These are phyloP conservation scores for Ilex asprella DNA, from an alignment of 257 asterid species.

Conservation along the genomic window DNA sequence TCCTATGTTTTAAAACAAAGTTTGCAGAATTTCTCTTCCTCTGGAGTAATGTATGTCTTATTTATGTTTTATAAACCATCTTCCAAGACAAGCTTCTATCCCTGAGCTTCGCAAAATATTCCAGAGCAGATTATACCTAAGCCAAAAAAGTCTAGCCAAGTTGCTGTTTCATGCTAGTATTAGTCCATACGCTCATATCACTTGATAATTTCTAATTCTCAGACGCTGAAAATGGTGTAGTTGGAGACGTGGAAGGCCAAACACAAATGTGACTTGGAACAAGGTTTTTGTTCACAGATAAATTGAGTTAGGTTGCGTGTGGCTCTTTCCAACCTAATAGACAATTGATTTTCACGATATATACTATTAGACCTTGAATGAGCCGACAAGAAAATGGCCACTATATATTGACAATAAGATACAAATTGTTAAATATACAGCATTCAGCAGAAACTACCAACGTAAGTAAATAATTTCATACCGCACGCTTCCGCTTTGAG, in stretches of 20 bases:
- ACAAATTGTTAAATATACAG: constrained; percentile 35
- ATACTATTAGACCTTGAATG: constrained; percentile 24
- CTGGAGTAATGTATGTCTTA: no score
- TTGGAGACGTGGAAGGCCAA: neutral
- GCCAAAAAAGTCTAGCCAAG: no score
- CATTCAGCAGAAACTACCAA: constrained; percentile 28
- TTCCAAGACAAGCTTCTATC: no score
- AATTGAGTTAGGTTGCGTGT: neutral
- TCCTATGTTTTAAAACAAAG: no score
- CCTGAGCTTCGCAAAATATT: no score
- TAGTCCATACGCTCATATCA: no score
- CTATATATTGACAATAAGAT: constrained; percentile 31
- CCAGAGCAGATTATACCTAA: no score
- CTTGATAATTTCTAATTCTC: no score
- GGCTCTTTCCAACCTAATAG: neutral
- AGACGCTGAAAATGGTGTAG: neutral
- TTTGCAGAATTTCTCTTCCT: no score
- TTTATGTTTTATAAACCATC: no score
- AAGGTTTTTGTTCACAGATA: neutral
- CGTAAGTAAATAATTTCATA: constrained; percentile 40
- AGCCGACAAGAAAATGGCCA: constrained; percentile 42
- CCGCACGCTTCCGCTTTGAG: constrained; percentile 81
- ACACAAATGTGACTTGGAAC: no score
- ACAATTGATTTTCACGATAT: constrained; percentile 10
- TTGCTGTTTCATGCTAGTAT: no score